These are phyloP conservation scores for Nemania abortiva DNA, from an alignment of 2,329 filamentous ascomycete genomes.

Conservation along the genomic window DNA sequence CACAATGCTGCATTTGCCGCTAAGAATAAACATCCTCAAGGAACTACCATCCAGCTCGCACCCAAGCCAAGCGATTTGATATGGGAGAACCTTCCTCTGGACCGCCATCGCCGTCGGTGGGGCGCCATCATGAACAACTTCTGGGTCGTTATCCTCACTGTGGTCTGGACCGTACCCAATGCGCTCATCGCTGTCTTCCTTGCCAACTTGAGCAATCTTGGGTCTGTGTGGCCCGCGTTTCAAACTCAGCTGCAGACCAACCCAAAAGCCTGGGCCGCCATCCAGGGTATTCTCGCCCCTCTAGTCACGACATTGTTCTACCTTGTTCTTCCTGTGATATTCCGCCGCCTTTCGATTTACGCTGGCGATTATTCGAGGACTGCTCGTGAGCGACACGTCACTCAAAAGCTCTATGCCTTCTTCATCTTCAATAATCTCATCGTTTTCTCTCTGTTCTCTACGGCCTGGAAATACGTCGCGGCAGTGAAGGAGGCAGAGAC, in stretches of 20 bases:
- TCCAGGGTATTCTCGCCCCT: constrained; percentile 90
- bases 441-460: constrained; percentile 84
- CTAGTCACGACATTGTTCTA: constrained; percentile 88
- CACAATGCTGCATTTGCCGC: constrained; percentile 86
- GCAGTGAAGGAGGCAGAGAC: constrained; percentile 69
- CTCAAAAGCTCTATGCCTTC: constrained; percentile 89
- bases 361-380: constrained; percentile 92
- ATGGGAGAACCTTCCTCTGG: constrained; percentile 75
- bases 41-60: constrained; percentile 79
- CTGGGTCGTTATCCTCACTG: constrained; percentile 70
- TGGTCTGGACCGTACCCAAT: constrained; percentile 90
- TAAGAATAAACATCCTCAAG: constrained; percentile 81
- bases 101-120: constrained; percentile 73
- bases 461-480: constrained; percentile 69
- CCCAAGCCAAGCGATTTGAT: constrained; percentile 90
- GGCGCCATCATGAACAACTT: constrained; percentile 78
- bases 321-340: constrained; percentile 86
- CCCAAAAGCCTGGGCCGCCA: constrained; percentile 78
- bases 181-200: constrained; percentile 92
- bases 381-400: constrained; percentile 87
- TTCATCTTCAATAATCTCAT: constrained; percentile 96
- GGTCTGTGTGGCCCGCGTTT: constrained; percentile 81
- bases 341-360: constrained; percentile 84
- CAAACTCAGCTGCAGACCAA: constrained; percentile 69
- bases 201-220: constrained; percentile 84